Evolutionary conservation across 257 asterid genomes (phyloP), one percentile per base, ranked within the genome.

Genomic region (Fraxinus excelsior): DNA sequence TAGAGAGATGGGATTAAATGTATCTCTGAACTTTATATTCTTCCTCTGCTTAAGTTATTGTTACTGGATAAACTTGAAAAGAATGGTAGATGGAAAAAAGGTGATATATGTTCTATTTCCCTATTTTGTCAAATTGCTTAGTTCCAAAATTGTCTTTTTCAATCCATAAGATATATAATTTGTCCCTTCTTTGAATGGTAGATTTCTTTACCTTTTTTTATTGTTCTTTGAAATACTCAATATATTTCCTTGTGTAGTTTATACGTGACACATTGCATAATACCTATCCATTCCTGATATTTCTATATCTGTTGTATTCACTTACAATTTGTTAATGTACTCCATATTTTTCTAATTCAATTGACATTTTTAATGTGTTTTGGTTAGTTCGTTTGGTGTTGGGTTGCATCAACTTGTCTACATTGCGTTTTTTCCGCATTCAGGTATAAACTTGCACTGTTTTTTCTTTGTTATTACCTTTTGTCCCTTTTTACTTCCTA

Each of bases 301-400:
- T 60, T 66, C 77, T 62, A 11, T 73, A 40, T 74, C 44, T 82
- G 32, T 44, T 71, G 74, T 60, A 37, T 56, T 44, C 4, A n/a
- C 51, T 68, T 42, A 58, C 74, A 69, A 11, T 73, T 80, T 19
- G 65, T 66, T 75, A 79, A 21, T 53, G 12, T 7, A 68, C 56
- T 69, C 44, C 51, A 70, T 64, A 46, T 74, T 19, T 73, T 64
- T 40, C 46, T 70, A 37, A 49, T 40, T 38, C 26, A 28, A 66
- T 66, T 77, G 26, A 77, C 76, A 3, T 25, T 71, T 26, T 71
- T 21, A 21, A 53, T 51, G 80, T 80, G 69, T 74, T 80, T 85
- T 73, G 34, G 73, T 82, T 80, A 95, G 99, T 90, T 82, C 98
- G 97, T 70, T 78, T 93, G 91, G 88, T 88, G 79, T 85, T 95